A percentile compares a stretch with the other conserved stretches of the same genome.
Conservation (phyloP, 2,329 filamentous ascomycete species). For the Chalaropsis ovoidea region DNA sequence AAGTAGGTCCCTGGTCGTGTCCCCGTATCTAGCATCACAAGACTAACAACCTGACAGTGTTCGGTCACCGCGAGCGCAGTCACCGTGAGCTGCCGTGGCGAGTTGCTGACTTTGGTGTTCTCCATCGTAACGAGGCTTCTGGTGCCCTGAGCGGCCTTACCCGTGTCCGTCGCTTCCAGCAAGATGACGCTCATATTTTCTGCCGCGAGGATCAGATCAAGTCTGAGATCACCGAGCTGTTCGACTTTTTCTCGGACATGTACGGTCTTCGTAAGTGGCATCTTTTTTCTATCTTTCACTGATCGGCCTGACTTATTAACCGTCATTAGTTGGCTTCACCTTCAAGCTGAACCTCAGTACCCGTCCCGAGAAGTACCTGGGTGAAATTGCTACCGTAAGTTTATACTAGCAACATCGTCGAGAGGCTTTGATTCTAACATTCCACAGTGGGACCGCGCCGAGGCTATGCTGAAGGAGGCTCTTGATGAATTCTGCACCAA, state of each 20-base stretch:
- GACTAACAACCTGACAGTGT: conserved; percentile 24
- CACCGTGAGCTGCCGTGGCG: conserved; percentile 73
- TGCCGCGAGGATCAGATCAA: conserved; percentile 69
- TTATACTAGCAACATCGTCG: not conserved
- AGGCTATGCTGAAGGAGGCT: conserved; percentile 67
- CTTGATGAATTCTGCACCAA: conserved; percentile 62
- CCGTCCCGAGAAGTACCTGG: conserved; percentile 76
- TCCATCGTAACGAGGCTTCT: conserved; percentile 91
- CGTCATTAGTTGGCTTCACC: conserved; percentile 37
- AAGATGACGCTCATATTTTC: conserved; percentile 96
- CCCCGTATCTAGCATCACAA: not conserved
- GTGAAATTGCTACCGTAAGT: conserved; percentile 56
- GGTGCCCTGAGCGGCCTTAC: conserved; percentile 85
- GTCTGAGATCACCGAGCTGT: conserved; percentile 63
- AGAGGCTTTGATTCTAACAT: not conserved
- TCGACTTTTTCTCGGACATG: conserved; percentile 60
- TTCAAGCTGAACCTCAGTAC: conserved; percentile 96
- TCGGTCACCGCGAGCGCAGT: conserved; percentile 27
- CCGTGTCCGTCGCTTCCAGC: conserved; percentile 84
- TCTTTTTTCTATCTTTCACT: conserved; percentile 45
- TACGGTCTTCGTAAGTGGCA: conserved; percentile 36
- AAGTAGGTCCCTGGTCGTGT: conserved; percentile 15
- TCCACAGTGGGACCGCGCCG: conserved; percentile 68
- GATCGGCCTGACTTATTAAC: conserved; percentile 23
- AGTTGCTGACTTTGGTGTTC: conserved; percentile 88